Conservation (phyloP, 2,329 filamentous ascomycete genomes). For the Fusarium multiceps region DNA sequence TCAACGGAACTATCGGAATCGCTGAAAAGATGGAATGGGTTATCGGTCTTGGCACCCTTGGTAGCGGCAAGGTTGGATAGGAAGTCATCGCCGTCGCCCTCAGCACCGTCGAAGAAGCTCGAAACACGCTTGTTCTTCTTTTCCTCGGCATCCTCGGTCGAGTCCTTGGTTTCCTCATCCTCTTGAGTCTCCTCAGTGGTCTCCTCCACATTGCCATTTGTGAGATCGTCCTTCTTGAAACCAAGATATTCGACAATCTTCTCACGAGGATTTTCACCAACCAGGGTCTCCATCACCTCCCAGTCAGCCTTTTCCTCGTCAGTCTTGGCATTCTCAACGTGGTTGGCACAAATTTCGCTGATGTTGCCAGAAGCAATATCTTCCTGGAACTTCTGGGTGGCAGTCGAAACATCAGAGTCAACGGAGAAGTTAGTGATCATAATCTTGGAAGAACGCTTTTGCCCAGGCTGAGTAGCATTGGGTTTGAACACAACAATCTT, state of each 20-base stretch:
- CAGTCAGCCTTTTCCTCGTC: slow-evolving; percentile 97
- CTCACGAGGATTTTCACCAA: slow-evolving; percentile 85
- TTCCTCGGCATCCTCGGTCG: slow-evolving; percentile 50
- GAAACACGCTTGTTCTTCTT: slow-evolving; percentile 71
- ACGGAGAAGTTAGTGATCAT: slow-evolving; percentile 89
- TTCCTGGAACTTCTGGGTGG: slow-evolving; percentile 88
- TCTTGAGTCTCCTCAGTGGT: slow-evolving; percentile 39
- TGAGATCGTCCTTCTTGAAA: slow-evolving; percentile 73
- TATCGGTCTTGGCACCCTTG: slow-evolving; percentile 92
- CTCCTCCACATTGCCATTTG: slow-evolving; percentile 60
- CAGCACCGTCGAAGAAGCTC: slow-evolving; percentile 79
- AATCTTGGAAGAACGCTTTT: slow-evolving; percentile 78
- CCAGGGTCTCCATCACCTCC: slow-evolving; percentile 91
- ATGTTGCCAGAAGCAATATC: slow-evolving; percentile 83
- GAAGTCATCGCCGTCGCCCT: slow-evolving; percentile 83
- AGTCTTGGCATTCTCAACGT: slow-evolving; percentile 78
- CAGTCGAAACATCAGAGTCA: slow-evolving; percentile 84
- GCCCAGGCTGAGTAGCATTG: slow-evolving; percentile 67
- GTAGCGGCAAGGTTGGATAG: slow-evolving; percentile 85
- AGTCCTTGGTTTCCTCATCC: slow-evolving; percentile 40
- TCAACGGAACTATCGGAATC: slow-evolving; percentile 87
- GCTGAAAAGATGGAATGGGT: slow-evolving; percentile 90
- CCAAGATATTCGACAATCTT: slow-evolving; percentile 90
- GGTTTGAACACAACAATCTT: slow-evolving; percentile 83
- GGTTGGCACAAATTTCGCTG: slow-evolving; percentile 79